Conservation (phyloP, 2,329 filamentous ascomycete genomes). For the Calonectria honghensis region DNA sequence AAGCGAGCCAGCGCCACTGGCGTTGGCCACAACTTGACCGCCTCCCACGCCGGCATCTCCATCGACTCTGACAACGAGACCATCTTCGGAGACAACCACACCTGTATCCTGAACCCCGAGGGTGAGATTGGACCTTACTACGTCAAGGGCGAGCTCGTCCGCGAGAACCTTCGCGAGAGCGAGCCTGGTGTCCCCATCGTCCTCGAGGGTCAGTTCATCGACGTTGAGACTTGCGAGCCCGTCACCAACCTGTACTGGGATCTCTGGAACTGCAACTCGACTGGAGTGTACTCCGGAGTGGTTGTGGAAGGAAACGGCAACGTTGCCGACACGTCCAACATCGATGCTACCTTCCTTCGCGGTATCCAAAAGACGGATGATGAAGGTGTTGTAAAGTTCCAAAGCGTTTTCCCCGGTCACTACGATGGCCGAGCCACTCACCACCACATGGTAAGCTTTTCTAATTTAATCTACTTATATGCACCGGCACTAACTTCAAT, state of each 20-base stretch:
- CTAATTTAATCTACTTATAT: neutral
- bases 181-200: slow-evolving; percentile 36
- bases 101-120: slow-evolving; percentile 18
- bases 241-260: slow-evolving; percentile 63
- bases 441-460: slow-evolving; percentile 55
- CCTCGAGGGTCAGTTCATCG: slow-evolving; percentile 66
- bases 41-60: neutral
- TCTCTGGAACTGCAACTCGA: slow-evolving; percentile 67
- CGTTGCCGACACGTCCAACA: slow-evolving; percentile 36
- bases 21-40: slow-evolving; percentile 16
- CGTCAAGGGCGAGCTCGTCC: slow-evolving; percentile 20
- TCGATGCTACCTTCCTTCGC: slow-evolving; percentile 57
- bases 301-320: slow-evolving; percentile 61
- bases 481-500: neutral
- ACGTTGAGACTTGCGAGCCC: slow-evolving; percentile 64
- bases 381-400: slow-evolving; percentile 59
- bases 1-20: slow-evolving; percentile 18
- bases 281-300: slow-evolving; percentile 67
- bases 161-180: neutral
- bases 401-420: slow-evolving; percentile 61
- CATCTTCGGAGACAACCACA: slow-evolving; percentile 15
- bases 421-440: slow-evolving; percentile 61
- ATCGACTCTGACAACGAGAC: neutral
- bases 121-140: slow-evolving; percentile 18
- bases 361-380: slow-evolving; percentile 58